A percentile compares a stretch with the other conserved stretches of the same genome.
These are phyloP conservation scores for Lactifluus volemus DNA, from an alignment of 768 basidiomycete species.

Conservation along the genomic window DNA sequence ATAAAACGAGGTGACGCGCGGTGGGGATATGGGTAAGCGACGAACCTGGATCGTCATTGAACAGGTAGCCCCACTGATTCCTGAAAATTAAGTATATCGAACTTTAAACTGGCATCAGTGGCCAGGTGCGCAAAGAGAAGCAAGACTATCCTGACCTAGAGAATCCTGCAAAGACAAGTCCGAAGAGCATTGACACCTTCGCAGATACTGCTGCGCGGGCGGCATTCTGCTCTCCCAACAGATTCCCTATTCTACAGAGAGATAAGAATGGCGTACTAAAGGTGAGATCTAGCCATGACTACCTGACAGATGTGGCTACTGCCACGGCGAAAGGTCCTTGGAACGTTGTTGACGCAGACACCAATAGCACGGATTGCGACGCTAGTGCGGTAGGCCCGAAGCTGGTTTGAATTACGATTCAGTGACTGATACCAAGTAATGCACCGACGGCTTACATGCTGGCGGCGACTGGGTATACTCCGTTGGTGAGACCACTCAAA, in stretches of 20 bases:
- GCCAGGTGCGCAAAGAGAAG: neutral
- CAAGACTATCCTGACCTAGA: slow-evolving; percentile 40
- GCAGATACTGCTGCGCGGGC: slow-evolving; percentile 64
- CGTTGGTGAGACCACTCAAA: neutral
- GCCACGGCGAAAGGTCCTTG: slow-evolving; percentile 80
- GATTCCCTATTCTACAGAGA: slow-evolving; percentile 64
- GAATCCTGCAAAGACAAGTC: slow-evolving; percentile 52
- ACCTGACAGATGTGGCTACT: slow-evolving; percentile 83
- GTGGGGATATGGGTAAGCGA: neutral
- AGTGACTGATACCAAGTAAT: slow-evolving; percentile 6
- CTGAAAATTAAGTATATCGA: slow-evolving; percentile 37
- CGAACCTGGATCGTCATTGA: slow-evolving; percentile 45
- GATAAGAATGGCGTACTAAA: neutral
- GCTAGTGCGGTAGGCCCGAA: slow-evolving; percentile 78
- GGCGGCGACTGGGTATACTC: slow-evolving; percentile 36
- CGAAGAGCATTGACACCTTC: slow-evolving; percentile 55
- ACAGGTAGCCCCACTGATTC: slow-evolving; percentile 45
- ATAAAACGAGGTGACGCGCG: neutral
- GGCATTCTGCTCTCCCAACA: slow-evolving; percentile 74
- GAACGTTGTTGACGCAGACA: slow-evolving; percentile 66
- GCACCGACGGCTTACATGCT: slow-evolving; percentile 33
- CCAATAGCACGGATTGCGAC: slow-evolving; percentile 78
- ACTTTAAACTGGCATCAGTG: slow-evolving; percentile 22
- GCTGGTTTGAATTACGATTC: slow-evolving; percentile 31
- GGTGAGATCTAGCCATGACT: slow-evolving; percentile 15